phyloP scores from a whole-genome alignment of 768 basidiomycete species.

The Suillus paluster region DNA sequence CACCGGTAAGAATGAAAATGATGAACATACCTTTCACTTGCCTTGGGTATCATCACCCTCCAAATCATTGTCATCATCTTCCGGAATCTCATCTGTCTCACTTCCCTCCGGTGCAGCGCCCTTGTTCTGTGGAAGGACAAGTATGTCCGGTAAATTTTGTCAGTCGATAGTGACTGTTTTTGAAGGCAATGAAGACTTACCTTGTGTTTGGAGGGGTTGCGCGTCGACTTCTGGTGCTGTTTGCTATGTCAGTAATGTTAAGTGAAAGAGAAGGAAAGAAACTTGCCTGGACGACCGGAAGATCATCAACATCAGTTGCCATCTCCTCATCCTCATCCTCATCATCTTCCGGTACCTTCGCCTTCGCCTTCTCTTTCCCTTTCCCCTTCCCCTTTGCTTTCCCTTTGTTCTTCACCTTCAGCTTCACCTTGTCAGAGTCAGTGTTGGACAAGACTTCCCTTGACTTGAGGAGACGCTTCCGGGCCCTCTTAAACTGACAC shows the following conservation, averaged over 20 bases:
- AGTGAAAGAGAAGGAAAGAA: background rate
- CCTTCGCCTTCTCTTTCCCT: background rate
- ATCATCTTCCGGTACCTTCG: background rate
- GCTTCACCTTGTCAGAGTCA: background rate
- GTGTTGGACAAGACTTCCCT: background rate
- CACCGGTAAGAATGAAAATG: background rate
- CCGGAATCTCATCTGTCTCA: background rate
- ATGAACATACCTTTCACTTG: background rate
- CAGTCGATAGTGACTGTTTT: no score
- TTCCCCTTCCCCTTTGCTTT: no score
- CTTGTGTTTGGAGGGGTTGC: no score
- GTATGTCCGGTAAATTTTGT: no score
- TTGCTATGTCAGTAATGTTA: background rate
- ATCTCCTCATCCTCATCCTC: background rate
- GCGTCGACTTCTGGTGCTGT: background rate
- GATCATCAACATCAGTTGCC: background rate
- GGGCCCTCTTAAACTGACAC: no score
- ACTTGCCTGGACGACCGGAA: background rate
- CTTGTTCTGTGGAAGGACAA: background rate
- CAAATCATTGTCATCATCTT: no score
- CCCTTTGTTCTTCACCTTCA: no score
- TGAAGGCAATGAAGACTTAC: no score
- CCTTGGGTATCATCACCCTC: background rate
- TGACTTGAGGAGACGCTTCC: background rate
- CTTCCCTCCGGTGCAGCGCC: background rate